These are phyloP conservation scores for Nicotiana knightiana DNA, from an alignment of 257 asterid species.

Conservation along the genomic window DNA sequence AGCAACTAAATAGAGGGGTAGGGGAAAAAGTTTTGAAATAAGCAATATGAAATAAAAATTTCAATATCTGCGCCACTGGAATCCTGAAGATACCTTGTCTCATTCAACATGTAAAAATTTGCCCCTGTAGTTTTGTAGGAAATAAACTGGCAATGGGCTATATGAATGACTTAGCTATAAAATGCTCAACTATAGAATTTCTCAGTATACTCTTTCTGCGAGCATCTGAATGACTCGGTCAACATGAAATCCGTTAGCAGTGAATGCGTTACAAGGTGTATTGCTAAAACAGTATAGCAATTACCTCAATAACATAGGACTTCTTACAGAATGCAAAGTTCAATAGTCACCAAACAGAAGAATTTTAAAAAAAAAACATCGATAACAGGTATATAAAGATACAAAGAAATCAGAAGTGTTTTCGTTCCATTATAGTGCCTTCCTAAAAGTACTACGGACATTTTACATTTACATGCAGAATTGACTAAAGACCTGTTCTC, in stretches of 20 bases:
- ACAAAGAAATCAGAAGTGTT: constrained; percentile 30
- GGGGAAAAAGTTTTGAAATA: constrained; percentile 12
- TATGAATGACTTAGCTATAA: constrained; percentile 36
- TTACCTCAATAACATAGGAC: constrained; percentile 26
- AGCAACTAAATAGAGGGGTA: neutral
- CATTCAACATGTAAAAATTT: constrained; percentile 54
- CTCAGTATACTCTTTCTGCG: neutral
- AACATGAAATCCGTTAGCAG: neutral
- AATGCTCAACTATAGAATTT: neutral
- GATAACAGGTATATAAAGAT: constrained; percentile 20
- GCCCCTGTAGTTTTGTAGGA: constrained; percentile 59
- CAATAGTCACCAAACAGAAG: constrained; percentile 10
- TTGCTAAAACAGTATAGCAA: constrained; percentile 17
- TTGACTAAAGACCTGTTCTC: constrained; percentile 95
- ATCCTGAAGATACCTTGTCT: constrained; percentile 65
- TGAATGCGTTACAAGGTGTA: neutral
- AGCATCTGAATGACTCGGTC: neutral
- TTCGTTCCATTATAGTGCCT: constrained; percentile 27
- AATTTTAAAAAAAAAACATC: constrained; percentile 10
- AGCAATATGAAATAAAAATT: constrained; percentile 18
- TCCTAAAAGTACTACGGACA: constrained; percentile 31
- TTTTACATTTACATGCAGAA: constrained; percentile 54
- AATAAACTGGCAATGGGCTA: constrained; percentile 41
- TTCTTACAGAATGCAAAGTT: constrained; percentile 21
- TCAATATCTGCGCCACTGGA: constrained; percentile 23